Percentiles rank a stretch among this genome's conserved stretches.
Evolutionary conservation across 2,329 filamentous ascomycete genomes (phyloP).

Genomic region (Fusarium sp.): DNA sequence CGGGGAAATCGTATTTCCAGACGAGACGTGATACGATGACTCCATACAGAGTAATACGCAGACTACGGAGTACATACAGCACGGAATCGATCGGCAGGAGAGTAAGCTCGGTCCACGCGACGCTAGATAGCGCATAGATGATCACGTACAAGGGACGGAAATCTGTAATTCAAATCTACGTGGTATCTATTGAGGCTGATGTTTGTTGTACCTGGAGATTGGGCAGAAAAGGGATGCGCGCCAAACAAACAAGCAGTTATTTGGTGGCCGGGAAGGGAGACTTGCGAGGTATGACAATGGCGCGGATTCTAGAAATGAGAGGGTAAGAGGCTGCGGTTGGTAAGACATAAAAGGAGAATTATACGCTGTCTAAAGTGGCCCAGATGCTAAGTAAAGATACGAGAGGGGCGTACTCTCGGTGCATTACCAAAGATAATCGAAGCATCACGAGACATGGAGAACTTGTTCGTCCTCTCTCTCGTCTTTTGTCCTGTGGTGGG

Average conservation of each 20-base stretch:
- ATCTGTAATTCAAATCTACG: background rate
- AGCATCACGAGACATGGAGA: slow-evolving; percentile 17
- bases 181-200: slow-evolving; percentile 16
- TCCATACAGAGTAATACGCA: no score
- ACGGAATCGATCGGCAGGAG: slow-evolving; percentile 16
- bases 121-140: background rate
- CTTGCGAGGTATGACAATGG: slow-evolving; percentile 36
- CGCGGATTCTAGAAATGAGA: slow-evolving; percentile 28
- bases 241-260: slow-evolving; percentile 2
- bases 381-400: slow-evolving; percentile 29
- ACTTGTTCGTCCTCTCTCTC: slow-evolving; percentile 6
- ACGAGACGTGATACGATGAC: slow-evolving; percentile 28
- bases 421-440: background rate
- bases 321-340: slow-evolving; percentile 38
- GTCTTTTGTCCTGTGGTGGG: slow-evolving; percentile 27
- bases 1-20: slow-evolving; percentile 20
- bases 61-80: background rate
- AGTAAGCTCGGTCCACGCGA: slow-evolving; percentile 20
- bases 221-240: slow-evolving; percentile 34
- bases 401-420: slow-evolving; percentile 18
- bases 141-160: slow-evolving; percentile 31
- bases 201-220: slow-evolving; percentile 17
- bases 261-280: slow-evolving; percentile 34
- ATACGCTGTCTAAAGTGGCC: slow-evolving; percentile 12
- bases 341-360: slow-evolving; percentile 38